Conservation (phyloP, 441 rosid species). For the Cnidoscolus chayamansa region DNA sequence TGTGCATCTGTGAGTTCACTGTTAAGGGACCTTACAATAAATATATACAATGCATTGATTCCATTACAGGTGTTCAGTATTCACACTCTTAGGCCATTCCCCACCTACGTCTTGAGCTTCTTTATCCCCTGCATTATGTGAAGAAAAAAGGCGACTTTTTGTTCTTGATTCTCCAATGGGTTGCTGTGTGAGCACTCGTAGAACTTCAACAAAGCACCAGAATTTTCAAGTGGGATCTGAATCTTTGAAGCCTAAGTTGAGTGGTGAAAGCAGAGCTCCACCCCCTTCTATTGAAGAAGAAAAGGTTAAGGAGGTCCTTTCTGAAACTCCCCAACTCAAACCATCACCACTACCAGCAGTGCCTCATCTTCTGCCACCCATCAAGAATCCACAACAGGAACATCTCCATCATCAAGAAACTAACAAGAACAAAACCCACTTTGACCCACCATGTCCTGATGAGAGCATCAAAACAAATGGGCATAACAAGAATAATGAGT, state of each 20-base stretch:
- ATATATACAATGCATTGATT: background rate
- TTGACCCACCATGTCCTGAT: slow-evolving; percentile 14
- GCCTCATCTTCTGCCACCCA: slow-evolving; percentile 1
- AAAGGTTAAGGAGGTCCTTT: slow-evolving; percentile 64
- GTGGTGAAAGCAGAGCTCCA: slow-evolving; percentile 40
- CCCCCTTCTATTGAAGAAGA: slow-evolving; percentile 50
- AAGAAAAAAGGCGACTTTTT: background rate
- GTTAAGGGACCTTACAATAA: background rate
- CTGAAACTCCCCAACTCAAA: slow-evolving; percentile 46
- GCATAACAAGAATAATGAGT: slow-evolving; percentile 4
- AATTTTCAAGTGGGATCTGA: slow-evolving; percentile 16
- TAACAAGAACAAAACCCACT: background rate
- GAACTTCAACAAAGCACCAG: slow-evolving; percentile 4
- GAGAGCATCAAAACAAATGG: background rate
- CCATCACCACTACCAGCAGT: slow-evolving; percentile 5
- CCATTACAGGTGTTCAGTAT: background rate
- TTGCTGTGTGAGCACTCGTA: slow-evolving; percentile 52
- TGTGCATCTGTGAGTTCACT: background rate
- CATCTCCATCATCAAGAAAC: slow-evolving; percentile 5
- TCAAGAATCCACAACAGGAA: background rate
- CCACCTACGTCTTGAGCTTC: background rate
- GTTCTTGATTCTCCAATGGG: slow-evolving; percentile 41
- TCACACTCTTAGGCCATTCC: background rate
- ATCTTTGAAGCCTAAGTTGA: slow-evolving; percentile 19
- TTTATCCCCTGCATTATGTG: background rate